Evolutionary conservation across 148 eudicot genomes (phyloP).

Genomic region (Bassia scoparia): DNA sequence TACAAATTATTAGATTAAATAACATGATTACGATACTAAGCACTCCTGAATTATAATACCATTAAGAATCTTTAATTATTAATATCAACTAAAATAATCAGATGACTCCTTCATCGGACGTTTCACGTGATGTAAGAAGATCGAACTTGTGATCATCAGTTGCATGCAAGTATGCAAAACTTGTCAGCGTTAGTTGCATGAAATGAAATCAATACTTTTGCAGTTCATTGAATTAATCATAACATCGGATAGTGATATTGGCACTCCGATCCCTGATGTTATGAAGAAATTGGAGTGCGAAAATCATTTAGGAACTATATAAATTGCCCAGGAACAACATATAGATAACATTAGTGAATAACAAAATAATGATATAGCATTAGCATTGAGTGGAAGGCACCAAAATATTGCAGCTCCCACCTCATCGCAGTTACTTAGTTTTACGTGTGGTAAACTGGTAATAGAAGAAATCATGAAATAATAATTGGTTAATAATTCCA

Average conservation of each 20-base stretch:
- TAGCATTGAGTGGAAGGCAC: background rate
- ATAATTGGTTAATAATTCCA: slow-evolving; percentile 34
- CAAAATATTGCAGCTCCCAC: slow-evolving; percentile 5
- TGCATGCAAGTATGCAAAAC: background rate
- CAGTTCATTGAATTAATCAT: too few relatives aligned
- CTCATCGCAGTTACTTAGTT: background rate
- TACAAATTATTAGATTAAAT: background rate
- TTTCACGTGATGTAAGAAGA: background rate
- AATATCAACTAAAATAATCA: background rate
- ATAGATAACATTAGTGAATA: background rate
- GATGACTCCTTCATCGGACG: background rate
- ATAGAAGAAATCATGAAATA: background rate
- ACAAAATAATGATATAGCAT: background rate
- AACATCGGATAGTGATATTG: too few relatives aligned
- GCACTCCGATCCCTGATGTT: too few relatives aligned
- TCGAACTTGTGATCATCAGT: slow-evolving; percentile 1
- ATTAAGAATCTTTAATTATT: background rate
- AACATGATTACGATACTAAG: background rate
- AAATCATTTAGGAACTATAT: too few relatives aligned
- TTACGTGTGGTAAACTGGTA: background rate
- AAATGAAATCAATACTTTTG: background rate
- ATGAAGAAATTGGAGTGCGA: too few relatives aligned
- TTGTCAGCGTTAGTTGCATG: slow-evolving; percentile 2
- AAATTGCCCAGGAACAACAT: too few relatives aligned
- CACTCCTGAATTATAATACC: background rate